These are phyloP conservation scores for Astragalus membranaceus DNA, from an alignment of 306 rosid genomes.

Conservation along the genomic window DNA sequence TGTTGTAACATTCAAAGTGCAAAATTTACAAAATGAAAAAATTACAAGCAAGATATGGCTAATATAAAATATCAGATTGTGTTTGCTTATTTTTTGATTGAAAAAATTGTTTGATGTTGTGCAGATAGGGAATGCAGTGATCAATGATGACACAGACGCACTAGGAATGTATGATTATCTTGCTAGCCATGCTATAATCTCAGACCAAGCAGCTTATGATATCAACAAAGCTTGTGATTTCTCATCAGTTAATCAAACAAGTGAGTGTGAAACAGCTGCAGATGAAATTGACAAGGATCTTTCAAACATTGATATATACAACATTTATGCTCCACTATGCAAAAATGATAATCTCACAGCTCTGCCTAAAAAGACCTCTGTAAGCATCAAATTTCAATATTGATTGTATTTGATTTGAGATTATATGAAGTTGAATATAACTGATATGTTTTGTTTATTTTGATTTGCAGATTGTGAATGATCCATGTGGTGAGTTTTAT, in stretches of 20 bases:
- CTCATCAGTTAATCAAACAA: no score
- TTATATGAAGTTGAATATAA: not conserved
- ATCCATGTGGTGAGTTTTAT: constrained; percentile 71
- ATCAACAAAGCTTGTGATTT: no score
- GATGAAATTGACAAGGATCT: no score
- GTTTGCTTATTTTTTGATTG: no score
- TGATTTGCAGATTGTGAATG: constrained; percentile 42
- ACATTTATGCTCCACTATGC: no score
- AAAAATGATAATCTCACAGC: constrained; percentile 34
- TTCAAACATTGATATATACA: no score
- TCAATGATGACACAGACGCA: constrained; percentile 25
- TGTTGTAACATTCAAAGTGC: no score
- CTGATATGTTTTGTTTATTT: not conserved
- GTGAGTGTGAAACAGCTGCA: no score
- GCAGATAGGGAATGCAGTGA: constrained; percentile 49
- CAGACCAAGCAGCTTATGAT: no score
- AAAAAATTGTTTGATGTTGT: not conserved
- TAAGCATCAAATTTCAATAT: constrained; percentile 27
- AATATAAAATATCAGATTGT: no score
- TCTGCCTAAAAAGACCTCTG: constrained; percentile 43
- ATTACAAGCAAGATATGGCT: no score
- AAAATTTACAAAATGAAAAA: no score
- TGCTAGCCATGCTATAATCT: constrained; percentile 34
- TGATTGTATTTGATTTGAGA: not conserved
- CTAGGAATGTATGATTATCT: constrained; percentile 27